A percentile compares a stretch with the other conserved stretches of the same genome.
These are phyloP conservation scores for Ogataea methylovora DNA, from an alignment of 805 yeast genomes.

Conservation along the genomic window DNA sequence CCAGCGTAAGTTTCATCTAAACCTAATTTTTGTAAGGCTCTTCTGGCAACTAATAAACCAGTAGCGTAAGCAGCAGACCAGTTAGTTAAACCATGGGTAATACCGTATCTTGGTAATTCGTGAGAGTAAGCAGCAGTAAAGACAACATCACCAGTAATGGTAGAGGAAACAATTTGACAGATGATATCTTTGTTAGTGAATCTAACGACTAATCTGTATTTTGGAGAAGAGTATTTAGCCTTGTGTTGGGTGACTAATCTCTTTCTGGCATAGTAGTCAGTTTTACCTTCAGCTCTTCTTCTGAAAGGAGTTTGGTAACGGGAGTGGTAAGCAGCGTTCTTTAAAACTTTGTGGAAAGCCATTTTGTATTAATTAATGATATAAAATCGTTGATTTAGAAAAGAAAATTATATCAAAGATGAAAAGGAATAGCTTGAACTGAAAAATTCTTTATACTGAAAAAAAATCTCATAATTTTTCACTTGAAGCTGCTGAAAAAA, in stretches of 20 bases:
- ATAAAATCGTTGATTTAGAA: too few relatives aligned
- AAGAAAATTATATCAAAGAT: background rate
- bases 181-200: constrained; percentile 99
- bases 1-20: constrained; percentile 97
- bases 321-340: constrained; percentile 94
- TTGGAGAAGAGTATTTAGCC: constrained; percentile 99
- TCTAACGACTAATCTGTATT: constrained; percentile 99
- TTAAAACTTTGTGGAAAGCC: constrained; percentile 67
- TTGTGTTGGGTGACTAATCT: constrained; percentile 99
- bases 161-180: constrained; percentile 94
- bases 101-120: constrained; percentile 97
- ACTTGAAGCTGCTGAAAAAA: too few relatives aligned
- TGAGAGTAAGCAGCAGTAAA: constrained; percentile 98
- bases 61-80: constrained; percentile 99
- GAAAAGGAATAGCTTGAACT: background rate
- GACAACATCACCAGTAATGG: constrained; percentile 94
- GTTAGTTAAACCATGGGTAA: constrained; percentile 97
- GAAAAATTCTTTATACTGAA: background rate
- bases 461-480: too few relatives aligned
- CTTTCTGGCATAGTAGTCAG: constrained; percentile 99
- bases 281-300: constrained; percentile 99
- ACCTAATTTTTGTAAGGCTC: constrained; percentile 95
- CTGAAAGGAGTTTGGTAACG: constrained; percentile 99
- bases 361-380: constrained; percentile 33
- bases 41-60: constrained; percentile 98